These are phyloP conservation scores for Eutreptiella sp. DNA, from an alignment of 208 protist species.

Conservation along the genomic window DNA sequence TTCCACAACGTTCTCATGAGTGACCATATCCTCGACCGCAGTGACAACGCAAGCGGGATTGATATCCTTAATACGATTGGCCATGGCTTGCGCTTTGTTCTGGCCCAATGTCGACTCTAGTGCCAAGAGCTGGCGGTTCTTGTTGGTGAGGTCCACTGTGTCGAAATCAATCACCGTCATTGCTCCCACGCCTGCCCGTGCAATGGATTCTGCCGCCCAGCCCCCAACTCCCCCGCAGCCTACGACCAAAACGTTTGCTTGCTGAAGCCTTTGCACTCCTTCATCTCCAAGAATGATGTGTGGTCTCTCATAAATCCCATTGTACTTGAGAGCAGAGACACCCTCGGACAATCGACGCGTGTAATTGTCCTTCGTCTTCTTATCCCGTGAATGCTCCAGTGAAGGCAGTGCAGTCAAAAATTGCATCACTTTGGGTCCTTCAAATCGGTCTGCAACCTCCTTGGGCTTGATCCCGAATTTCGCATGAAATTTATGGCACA, in stretches of 20 bases:
- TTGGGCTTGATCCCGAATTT: too few species aligned
- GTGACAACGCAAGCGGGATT: slow-evolving; percentile 58
- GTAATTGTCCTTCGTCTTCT: too few species aligned
- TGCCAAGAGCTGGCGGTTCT: slow-evolving; percentile 80
- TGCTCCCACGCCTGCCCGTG: slow-evolving; percentile 67
- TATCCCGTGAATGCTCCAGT: too few species aligned
- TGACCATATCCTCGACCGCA: slow-evolving; percentile 56
- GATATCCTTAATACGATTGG: slow-evolving; percentile 63
- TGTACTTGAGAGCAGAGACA: too few species aligned
- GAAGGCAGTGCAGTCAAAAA: too few species aligned
- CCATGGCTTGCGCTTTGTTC: slow-evolving; percentile 68
- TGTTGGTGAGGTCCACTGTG: slow-evolving; percentile 70
- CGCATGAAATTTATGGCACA: too few species aligned
- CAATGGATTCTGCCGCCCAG: slow-evolving; percentile 71
- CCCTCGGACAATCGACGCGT: too few species aligned
- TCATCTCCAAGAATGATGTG: slow-evolving; percentile 68
- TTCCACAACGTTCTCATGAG: slow-evolving; percentile 58
- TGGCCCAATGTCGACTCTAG: slow-evolving; percentile 70
- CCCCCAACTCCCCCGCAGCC: slow-evolving; percentile 75
- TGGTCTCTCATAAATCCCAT: slow-evolving; percentile 71
- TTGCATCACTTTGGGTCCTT: too few species aligned
- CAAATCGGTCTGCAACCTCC: too few species aligned
- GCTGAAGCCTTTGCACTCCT: slow-evolving; percentile 51
- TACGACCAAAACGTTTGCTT: slow-evolving; percentile 61
- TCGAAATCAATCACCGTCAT: slow-evolving; percentile 79